Evolutionary conservation across 768 basidiomycete species (phyloP).

Genomic region (Candolleomyces efflorescens): DNA sequence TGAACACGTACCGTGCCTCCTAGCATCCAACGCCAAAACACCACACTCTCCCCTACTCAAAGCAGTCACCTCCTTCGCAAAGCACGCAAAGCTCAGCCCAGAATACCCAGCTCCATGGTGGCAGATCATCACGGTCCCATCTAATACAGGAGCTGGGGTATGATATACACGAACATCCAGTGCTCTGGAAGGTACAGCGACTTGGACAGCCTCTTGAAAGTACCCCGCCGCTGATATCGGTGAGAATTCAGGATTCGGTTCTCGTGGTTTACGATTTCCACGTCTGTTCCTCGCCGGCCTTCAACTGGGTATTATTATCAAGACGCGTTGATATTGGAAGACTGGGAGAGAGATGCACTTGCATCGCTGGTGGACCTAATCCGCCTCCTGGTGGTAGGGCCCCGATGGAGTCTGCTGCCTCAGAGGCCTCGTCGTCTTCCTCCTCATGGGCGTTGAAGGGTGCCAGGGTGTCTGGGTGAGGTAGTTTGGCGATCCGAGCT

Average conservation of each 20-base stretch:
- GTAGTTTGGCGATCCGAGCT: conserved; percentile 73
- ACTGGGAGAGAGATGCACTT: conserved; percentile 27
- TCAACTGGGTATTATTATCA: conserved; percentile 15
- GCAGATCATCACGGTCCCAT: conserved; percentile 76
- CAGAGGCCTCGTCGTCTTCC: conserved; percentile 53
- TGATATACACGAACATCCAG: conserved; percentile 83
- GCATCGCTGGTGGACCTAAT: conserved; percentile 62
- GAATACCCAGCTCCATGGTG: conserved; percentile 96
- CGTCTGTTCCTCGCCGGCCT: conserved; percentile 29
- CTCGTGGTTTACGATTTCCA: conserved; percentile 23
- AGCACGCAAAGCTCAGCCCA: conserved; percentile 83
- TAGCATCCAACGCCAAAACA: conserved; percentile 74
- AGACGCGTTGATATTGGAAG: conserved; percentile 14
- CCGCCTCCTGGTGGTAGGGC: conserved; percentile 51
- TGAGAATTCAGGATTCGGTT: conserved; percentile 58
- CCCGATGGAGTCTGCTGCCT: conserved; percentile 55
- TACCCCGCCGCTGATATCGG: conserved; percentile 77
- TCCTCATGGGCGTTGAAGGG: conserved; percentile 9
- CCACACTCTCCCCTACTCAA: conserved; percentile 70
- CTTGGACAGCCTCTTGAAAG: conserved; percentile 78
- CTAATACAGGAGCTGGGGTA: conserved; percentile 55
- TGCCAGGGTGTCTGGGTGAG: conserved; percentile 23
- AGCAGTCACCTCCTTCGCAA: conserved; percentile 74
- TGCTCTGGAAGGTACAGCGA: conserved; percentile 55
- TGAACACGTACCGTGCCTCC: conserved; percentile 73